Evolutionary conservation across 768 basidiomycete species (phyloP), one percentile per base, ranked within the genome.

Genomic region (Suillus weaverae): DNA sequence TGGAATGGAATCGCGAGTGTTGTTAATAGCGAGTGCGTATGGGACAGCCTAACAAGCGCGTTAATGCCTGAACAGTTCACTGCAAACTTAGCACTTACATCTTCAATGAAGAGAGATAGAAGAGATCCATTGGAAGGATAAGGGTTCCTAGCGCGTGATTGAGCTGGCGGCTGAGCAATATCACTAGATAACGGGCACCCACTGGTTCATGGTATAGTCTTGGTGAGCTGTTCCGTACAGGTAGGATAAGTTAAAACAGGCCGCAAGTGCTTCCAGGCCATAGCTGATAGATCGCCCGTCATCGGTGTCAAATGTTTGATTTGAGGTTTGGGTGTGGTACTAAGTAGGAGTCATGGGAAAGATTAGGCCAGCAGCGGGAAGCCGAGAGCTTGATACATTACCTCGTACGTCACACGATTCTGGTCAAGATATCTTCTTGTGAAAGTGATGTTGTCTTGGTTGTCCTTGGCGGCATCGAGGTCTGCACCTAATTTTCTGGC

Each of bases 351-450:
- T 41, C 53, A 20, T 26, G 8, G 30, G 5, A 3, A 57, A 8
- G 10, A 33, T 56, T 36, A 22, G 35, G 36, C 39, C 20, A 5
- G 13, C 4, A 50, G 51, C 10, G 46, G 30, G n/a, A 9, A 43
- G 59, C 10, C 3, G 11, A 46, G 9, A 30, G 53, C 6, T 32
- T 33, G 32, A 2, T 6, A 30, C 26, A 13, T 26, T 70, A 90
- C 85, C 77, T 93, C 85, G 63, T 87, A 92, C 16, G 89, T 89
- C 32, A 89, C 85, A 36, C 89, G 85, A 71, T 94, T 94, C 50
- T 90, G 85, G 70, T 94, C 92, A 22, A 95, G 78, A 73, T 95
- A 94, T 39, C 92, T 82, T 39, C 92, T 81, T 38, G 80, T 83
- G 74, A 92, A 89, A 0, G 83, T 82, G 55, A 92, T 74, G 69